Base-by-base conservation (phyloP, 2,329 filamentous ascomycete species). In the Xylariomycetidae sp. region DNA sequence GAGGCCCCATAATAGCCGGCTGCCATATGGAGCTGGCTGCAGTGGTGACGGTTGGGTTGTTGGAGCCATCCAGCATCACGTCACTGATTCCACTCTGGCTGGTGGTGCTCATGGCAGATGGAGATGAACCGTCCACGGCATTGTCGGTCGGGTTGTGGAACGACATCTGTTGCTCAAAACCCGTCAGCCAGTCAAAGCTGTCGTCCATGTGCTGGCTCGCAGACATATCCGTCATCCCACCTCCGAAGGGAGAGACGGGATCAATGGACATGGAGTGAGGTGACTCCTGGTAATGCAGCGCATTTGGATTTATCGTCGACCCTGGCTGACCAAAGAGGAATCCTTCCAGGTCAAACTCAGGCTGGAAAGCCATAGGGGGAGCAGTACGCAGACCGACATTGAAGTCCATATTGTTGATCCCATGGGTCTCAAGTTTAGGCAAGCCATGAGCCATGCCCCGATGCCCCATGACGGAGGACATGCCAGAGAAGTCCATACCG, bases 51-150 rank as follows among this genome's bases (percentile, higher is more conserved):
- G 72, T 67, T 25, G 73, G 69, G 45, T 81, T 78, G 57, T 80
- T 82, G 23, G 76, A 77, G 39, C 85, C 86, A 59, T 95, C 88
- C 37, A 92, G 70, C 82, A 95, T 88, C 39, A 88, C 79, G 56
- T 96, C 92, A 60, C 86, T 93, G 58, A 89, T 85, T 31, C 82
- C 85, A 57, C 85, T 90, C 54, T 93, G 89, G 61, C 89, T 96
- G 38, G 85, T 86, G 26, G 86, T 94, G 65, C 90, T 96, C 58
- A 96, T 90, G 29, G 88, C 88, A 7, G 92, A 96, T 12, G 92
- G 92, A 10, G 92, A 96, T 9, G 92, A 96, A 38, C 85, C 88
- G 50, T 95, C 90, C 34, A 95, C 76, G 18, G 85, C 87, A 45
- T 80, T 82, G 48, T 95, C 88, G 50, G 82, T 83, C 35, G 68